These are phyloP conservation scores for Termitomyces titanicus DNA, from an alignment of 768 basidiomycete species.

Conservation along the genomic window DNA sequence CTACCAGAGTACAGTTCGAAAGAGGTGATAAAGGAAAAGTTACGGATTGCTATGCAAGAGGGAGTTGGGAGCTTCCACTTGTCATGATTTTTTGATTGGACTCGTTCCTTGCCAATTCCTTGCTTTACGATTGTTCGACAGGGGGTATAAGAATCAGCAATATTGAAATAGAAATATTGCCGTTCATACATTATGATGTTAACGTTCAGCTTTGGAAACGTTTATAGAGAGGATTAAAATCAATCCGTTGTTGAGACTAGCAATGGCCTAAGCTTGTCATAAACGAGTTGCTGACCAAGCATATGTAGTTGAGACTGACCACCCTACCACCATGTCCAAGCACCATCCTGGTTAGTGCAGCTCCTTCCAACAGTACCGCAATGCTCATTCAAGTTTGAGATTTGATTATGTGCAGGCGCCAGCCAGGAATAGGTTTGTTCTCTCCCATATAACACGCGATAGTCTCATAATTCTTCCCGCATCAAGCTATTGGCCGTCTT, in stretches of 20 bases:
- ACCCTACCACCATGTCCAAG: slow-evolving; percentile 68
- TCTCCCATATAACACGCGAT: slow-evolving; percentile 1
- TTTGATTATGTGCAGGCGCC: slow-evolving; percentile 97
- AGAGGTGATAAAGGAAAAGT: slow-evolving; percentile 77
- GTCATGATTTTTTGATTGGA: slow-evolving; percentile 51
- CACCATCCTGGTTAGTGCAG: slow-evolving; percentile 71
- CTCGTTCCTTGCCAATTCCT: slow-evolving; percentile 2
- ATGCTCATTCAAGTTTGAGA: slow-evolving; percentile 44
- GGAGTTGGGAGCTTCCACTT: slow-evolving; percentile 97
- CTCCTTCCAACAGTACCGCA: not conserved
- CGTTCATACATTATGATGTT: too few relatives aligned
- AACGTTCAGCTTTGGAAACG: not conserved
- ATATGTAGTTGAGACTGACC: not conserved
- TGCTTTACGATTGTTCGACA: slow-evolving; percentile 6
- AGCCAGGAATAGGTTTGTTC: slow-evolving; percentile 89
- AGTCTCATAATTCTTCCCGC: not conserved
- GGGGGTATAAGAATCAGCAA: not conserved
- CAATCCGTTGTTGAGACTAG: too few relatives aligned
- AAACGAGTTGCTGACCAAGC: slow-evolving; percentile 12
- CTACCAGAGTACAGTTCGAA: slow-evolving; percentile 93
- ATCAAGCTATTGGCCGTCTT: slow-evolving; percentile 88
- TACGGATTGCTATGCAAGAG: slow-evolving; percentile 84
- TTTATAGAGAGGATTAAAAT: too few relatives aligned
- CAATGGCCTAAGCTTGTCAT: too few relatives aligned
- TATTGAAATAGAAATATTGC: not conserved